Base-by-base conservation (phyloP, 306 rosid genomes). In the Citrullus colocynthis region DNA sequence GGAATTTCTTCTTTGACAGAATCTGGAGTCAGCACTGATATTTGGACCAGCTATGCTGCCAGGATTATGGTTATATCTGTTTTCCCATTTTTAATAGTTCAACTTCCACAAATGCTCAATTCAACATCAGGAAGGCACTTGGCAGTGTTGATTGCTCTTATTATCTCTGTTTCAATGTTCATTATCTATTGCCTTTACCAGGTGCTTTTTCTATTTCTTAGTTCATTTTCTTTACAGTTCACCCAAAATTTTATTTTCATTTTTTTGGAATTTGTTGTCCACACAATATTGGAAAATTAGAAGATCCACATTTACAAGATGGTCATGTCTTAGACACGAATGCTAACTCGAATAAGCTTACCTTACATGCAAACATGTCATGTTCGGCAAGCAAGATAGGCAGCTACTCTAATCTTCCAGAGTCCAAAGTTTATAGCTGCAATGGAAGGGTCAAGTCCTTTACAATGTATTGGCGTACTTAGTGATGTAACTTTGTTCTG, bases 11-110 rank as follows among this genome's bases (percentile, higher is more conserved):
- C 75, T 42, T 80, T 60, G 86, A 85, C 89, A 96, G 99, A 90
- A 78, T 91, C 99, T 88, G 99, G 99, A 76, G 89, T 96, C 72
- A 91, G 97, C 74, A 92, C 98, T 60, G 99, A 96, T 84, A 89
- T 91, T 65, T 92, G 97, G 99, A 92, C 99, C 74, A 86, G 88
- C 75, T 96, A 92, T 81, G 88, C 97, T 67, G 99, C 98, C 66
- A 86, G 42, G 78, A 91, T 96, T 76, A 92, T 96, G 99, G 83
- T 82, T 74, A 3, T 89, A 79, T 96, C 98, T 61, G 82, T 91
- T 76, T 32, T 92, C 60, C 99, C 99, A 49, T 96, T 92, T 80
- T 0, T 92, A 82, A 84, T 96, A 69, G 98, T 96, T 80, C 99
- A 96, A 79, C 72, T 96, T 28, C 99, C 94, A 36, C 99, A 96